Conservation (phyloP, 495 filamentous ascomycete genomes). For the Aspergillus kassunensis region DNA sequence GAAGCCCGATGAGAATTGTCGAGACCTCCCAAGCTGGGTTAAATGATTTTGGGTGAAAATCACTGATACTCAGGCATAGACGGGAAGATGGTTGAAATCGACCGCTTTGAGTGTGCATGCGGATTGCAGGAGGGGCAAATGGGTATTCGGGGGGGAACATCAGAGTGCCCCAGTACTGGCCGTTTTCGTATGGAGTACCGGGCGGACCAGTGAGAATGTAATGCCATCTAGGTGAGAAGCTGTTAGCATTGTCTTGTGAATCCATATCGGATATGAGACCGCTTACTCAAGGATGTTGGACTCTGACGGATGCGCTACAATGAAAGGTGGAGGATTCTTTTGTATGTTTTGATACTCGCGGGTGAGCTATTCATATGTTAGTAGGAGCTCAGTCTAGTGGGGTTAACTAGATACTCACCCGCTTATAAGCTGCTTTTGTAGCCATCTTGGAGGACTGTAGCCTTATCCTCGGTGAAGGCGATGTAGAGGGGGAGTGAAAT, state of each 20-base stretch:
- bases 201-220: slow-evolving; percentile 97
- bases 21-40: slow-evolving; percentile 99
- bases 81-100: slow-evolving; percentile 90
- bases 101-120: slow-evolving; percentile 96
- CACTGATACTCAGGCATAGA: slow-evolving; percentile 89
- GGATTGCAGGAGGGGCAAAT: slow-evolving; percentile 93
- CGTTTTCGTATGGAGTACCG: slow-evolving; percentile 86
- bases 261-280: background rate
- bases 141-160: slow-evolving; percentile 96
- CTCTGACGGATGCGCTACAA: slow-evolving; percentile 90
- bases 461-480: background rate
- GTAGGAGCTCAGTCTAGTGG: background rate
- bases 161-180: slow-evolving; percentile 97
- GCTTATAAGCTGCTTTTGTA: slow-evolving; percentile 76
- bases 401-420: slow-evolving; percentile 53
- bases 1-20: slow-evolving; percentile 89
- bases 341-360: slow-evolving; percentile 92
- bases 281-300: slow-evolving; percentile 84
- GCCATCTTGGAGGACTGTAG: slow-evolving; percentile 52
- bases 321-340: slow-evolving; percentile 89
- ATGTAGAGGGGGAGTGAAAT: background rate
- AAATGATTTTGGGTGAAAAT: slow-evolving; percentile 97
- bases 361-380: slow-evolving; percentile 59
- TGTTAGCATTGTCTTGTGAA: slow-evolving; percentile 3
- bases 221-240: slow-evolving; percentile 71